Base-by-base conservation (phyloP, 495 filamentous ascomycete species). In the Elaphomyces granulatus region DNA sequence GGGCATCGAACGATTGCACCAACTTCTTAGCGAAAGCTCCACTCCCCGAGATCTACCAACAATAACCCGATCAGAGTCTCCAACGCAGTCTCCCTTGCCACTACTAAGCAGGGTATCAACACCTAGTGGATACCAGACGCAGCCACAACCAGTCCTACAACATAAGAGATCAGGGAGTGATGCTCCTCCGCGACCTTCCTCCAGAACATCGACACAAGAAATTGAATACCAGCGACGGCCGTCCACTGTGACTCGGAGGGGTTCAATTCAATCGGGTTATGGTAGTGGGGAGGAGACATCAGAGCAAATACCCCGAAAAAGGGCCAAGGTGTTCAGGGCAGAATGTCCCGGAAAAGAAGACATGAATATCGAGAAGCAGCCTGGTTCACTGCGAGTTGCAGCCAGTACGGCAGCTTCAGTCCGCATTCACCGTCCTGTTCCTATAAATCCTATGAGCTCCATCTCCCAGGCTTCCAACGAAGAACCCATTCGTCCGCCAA, bases 391-490 rank as follows among this genome's bases (percentile, higher is more conserved):
- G n/a, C 70, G 87, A 39, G 84, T 93, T 8, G 77, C 81, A 45
- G 87, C 87, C 15, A 90, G 83, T 54, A 88, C 84, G 12, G 75
- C 86, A 20, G 83, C 83, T 14, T 92, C 87, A 6, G 69, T 94
- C 41, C 82, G 86, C n/a, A 76, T 80, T 32, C 81, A 92, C 58
- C 72, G 83, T 40, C 87, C 86, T 6, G 72, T 82, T 20, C 70
- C 78, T 6, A 56, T 72, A 15, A 74, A 74, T 20, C 72, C 72
- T 30, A 65, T 67, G 4, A 54, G 66, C 30, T 41, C 64, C 46
- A 46, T 52, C n/a, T 55, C 60, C 21, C 48, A 64, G 15, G 67
- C 61, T 20, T 72, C 80, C 31, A 51, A 77, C n/a, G 82, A 90
- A 49, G 82, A 85, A 44, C 68, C 78, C 17, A 76, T 84, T 40